phyloP scores from a whole-genome alignment of 306 rosid genomes.

The Mimosa bimucronata region DNA sequence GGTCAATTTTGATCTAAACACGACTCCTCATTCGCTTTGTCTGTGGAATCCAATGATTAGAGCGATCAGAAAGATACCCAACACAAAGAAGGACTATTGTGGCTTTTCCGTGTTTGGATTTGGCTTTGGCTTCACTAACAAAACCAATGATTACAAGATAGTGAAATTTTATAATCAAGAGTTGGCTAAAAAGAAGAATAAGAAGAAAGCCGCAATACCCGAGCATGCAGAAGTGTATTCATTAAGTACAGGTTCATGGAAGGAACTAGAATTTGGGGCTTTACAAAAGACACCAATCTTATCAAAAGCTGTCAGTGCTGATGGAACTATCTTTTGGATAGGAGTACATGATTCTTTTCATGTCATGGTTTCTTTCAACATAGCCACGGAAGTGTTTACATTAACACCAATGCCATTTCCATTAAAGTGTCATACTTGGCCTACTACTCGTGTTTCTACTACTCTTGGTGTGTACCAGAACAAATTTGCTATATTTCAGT shows the following conservation, averaged over 20 bases:
- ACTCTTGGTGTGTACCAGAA: background rate
- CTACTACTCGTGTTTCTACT: too few species aligned
- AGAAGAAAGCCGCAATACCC: background rate
- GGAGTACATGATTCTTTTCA: background rate
- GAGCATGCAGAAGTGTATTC: background rate
- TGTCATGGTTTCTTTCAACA: background rate
- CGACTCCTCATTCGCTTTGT: background rate
- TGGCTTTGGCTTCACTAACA: background rate
- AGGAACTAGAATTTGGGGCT: background rate
- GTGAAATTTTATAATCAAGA: background rate
- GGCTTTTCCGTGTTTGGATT: background rate
- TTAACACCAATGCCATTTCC: background rate
- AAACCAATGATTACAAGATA: background rate
- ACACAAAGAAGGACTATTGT: background rate
- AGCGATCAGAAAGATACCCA: background rate
- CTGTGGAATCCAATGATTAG: background rate
- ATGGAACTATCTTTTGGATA: background rate
- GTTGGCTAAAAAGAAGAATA: background rate
- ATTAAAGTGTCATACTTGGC: too few species aligned
- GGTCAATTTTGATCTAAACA: too few species aligned
- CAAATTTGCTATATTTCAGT: background rate
- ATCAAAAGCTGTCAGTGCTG: background rate
- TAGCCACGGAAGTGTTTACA: background rate
- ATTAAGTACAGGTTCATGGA: background rate
- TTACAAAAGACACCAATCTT: background rate